A percentile compares a stretch with the other conserved stretches of the same genome.
Conservation (phyloP, 495 filamentous ascomycete species). For the Penicillium soppii region DNA sequence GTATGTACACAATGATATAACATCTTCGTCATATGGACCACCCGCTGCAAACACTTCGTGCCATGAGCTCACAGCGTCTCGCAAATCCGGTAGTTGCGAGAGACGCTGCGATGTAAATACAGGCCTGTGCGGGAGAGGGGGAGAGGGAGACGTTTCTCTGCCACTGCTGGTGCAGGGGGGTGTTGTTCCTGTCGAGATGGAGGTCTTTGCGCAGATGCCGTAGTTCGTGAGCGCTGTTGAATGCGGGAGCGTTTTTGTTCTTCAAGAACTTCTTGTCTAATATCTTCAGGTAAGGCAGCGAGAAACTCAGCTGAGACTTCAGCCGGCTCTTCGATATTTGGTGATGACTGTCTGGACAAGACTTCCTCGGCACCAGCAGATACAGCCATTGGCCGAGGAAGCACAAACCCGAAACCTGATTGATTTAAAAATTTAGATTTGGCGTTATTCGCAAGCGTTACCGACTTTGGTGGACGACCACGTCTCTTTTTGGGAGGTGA, state of each 20-base stretch:
- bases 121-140: slow-evolving; percentile 54
- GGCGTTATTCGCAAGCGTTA: slow-evolving; percentile 42
- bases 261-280: slow-evolving; percentile 72
- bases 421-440: slow-evolving; percentile 57
- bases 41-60: slow-evolving; percentile 60
- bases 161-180: background rate
- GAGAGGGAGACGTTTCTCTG: slow-evolving; percentile 44
- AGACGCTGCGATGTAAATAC: slow-evolving; percentile 66
- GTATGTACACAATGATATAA: slow-evolving; percentile 68
- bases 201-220: slow-evolving; percentile 17
- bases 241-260: slow-evolving; percentile 64
- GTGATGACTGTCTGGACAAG: slow-evolving; percentile 17
- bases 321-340: slow-evolving; percentile 23
- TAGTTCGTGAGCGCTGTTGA: slow-evolving; percentile 40
- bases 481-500: slow-evolving; percentile 61
- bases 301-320: slow-evolving; percentile 71
- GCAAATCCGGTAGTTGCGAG: slow-evolving; percentile 53
- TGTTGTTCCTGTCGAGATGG: slow-evolving; percentile 11
- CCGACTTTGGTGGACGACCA: slow-evolving; percentile 39
- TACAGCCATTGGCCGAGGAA: slow-evolving; percentile 24
- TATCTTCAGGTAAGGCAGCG: slow-evolving; percentile 75
- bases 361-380: slow-evolving; percentile 8
- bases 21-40: slow-evolving; percentile 75
- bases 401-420: slow-evolving; percentile 67
- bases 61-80: slow-evolving; percentile 67